Base-by-base conservation (phyloP, 441 rosid species). In the Erysimum cheiri region DNA sequence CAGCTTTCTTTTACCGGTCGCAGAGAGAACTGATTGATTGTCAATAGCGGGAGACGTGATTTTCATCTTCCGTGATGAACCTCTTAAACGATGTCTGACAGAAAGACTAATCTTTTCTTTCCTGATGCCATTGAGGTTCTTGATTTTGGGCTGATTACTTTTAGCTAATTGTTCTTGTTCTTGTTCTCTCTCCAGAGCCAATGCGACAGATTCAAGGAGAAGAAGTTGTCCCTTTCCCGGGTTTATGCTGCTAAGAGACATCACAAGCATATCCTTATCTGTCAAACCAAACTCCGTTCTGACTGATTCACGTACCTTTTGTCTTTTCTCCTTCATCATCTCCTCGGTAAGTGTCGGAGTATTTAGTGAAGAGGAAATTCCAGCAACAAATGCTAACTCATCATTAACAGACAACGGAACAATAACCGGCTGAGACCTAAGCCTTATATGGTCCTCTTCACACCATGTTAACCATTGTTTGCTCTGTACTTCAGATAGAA, bases 381-480 rank as follows among this genome's bases (percentile, higher is more conserved):
- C 98, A 22, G 98, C 97, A 22, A 82, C 95, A 77, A 86, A 93
- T 71, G 98, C 95, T 71, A 94, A 81, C 74, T 92, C 99, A 48
- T 94, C 99, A 66, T 88, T 94, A 50, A 94, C 91, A 56, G 99
- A 88, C 39, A 94, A 91, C 1, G 91, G 96, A 80, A 94, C 88
- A 69, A 87, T 73, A 41, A 85, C 80, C 17, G 97, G 95, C 62
- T 84, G 85, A 74, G 89, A 88, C 83, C 98, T 88, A 70, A 94
- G 83, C 84, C 84, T 88, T 64, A 94, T 73, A 11, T 83, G 87
- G 59, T 90, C 98, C 80, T 88, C 96, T 56, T 85, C 84, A 52
- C 96, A 92, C 99, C 99, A 94, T 53, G 93, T 69, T 74, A 86
- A 83, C 99, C 99, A 94, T 52, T 92, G 96, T 67, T 82, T 86